These are phyloP conservation scores for Apostasia shenzhenica DNA, from an alignment of 106 monocot genomes.

Conservation along the genomic window DNA sequence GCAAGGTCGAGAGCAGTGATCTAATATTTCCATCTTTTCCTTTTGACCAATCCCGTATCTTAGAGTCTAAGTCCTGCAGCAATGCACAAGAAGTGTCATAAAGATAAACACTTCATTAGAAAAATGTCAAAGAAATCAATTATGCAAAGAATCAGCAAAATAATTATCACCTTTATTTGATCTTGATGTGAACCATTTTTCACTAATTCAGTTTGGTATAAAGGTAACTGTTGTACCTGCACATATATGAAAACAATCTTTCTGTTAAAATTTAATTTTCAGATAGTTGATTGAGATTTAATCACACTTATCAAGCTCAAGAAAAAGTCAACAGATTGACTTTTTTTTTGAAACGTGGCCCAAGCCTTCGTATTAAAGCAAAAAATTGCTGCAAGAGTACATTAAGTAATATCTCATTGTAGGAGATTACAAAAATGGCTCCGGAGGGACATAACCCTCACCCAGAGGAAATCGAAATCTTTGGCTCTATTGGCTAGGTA, in stretches of 20 bases:
- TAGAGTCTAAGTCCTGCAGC: conserved; percentile 52
- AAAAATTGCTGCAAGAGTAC: too few species aligned
- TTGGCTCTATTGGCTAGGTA: too few species aligned
- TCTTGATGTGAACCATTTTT: conserved; percentile 27
- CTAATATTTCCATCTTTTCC: conserved; percentile 95
- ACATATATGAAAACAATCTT: background rate
- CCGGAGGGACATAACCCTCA: too few species aligned
- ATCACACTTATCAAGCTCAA: too few species aligned
- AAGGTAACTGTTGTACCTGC: conserved; percentile 50
- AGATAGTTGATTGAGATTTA: too few species aligned
- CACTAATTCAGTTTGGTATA: conserved; percentile 31
- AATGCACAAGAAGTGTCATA: background rate
- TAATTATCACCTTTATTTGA: conserved; percentile 45
- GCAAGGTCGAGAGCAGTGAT: conserved; percentile 82
- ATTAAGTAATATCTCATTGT: too few species aligned
- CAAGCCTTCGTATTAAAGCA: too few species aligned
- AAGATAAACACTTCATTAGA: background rate
- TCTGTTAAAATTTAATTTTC: too few species aligned
- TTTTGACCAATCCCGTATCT: conserved; percentile 80
- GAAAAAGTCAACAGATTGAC: too few species aligned
- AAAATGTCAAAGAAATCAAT: background rate
- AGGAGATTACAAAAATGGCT: too few species aligned
- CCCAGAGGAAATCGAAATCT: too few species aligned
- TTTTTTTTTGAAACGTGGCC: too few species aligned
- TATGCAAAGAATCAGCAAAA: background rate